A percentile compares a stretch with the other conserved stretches of the same genome.
Evolutionary conservation across 83 land plant genomes (phyloP).

Genomic region (Isoetes engelmannii): DNA sequence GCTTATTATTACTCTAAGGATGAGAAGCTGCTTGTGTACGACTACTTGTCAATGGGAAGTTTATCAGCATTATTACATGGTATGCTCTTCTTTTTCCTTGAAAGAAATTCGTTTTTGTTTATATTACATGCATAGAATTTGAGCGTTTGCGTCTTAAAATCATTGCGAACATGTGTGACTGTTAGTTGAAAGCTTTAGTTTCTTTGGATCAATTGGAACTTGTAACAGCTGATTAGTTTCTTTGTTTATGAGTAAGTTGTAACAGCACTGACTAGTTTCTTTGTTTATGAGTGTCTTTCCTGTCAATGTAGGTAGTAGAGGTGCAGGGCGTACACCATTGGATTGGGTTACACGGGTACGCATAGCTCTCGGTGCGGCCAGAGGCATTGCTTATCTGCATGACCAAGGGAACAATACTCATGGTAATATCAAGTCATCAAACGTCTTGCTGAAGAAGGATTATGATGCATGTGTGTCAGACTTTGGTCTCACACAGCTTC

Average conservation of each 20-base stretch:
- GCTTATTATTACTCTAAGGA: conserved; percentile 15
- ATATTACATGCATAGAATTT: background rate
- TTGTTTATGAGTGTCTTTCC: background rate
- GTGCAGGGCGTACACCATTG: conserved; percentile 12
- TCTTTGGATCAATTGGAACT: background rate
- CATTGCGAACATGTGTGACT: background rate
- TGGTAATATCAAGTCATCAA: conserved; percentile 15
- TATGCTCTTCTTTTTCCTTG: background rate
- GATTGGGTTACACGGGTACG: conserved; percentile 11
- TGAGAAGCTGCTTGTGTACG: conserved; percentile 11
- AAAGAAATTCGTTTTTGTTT: background rate
- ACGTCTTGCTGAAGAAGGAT: conserved; percentile 3
- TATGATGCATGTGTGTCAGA: conserved; percentile 14
- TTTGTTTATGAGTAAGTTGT: background rate
- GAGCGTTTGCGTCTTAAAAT: background rate
- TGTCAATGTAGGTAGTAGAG: conserved; percentile 3
- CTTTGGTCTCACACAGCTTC: conserved; percentile 8
- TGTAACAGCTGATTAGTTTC: background rate
- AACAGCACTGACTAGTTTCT: background rate
- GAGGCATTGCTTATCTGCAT: conserved; percentile 7
- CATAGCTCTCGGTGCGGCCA: conserved; percentile 7
- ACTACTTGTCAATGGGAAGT: conserved; percentile 8
- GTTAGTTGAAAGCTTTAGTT: background rate
- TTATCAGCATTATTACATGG: conserved; percentile 10
- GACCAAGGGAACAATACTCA: background rate